Evolutionary conservation across 805 yeast genomes (phyloP).

Genomic region (Ogataea glucozyma): DNA sequence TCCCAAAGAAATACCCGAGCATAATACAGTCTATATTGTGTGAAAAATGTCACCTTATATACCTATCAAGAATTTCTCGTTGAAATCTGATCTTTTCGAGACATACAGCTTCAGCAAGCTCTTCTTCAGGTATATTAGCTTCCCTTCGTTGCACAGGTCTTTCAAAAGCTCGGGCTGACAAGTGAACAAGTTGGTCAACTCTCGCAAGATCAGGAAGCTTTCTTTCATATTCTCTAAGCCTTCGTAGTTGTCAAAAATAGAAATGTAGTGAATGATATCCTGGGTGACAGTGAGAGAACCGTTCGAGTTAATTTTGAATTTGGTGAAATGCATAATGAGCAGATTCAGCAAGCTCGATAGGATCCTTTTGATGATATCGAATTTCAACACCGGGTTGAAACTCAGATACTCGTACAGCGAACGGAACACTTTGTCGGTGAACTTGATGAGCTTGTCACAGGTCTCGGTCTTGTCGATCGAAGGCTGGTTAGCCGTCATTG

Average conservation of each 20-base stretch:
- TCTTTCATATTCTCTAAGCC: slow-evolving; percentile 54
- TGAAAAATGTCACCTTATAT: slow-evolving; percentile 16
- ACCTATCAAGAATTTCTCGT: slow-evolving; percentile 42
- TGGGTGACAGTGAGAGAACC: slow-evolving; percentile 84
- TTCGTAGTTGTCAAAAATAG: slow-evolving; percentile 27
- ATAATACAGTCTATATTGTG: not conserved
- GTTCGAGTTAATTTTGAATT: slow-evolving; percentile 70
- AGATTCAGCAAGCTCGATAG: slow-evolving; percentile 42
- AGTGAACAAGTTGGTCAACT: slow-evolving; percentile 79
- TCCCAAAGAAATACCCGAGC: not conserved
- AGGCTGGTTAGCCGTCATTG: slow-evolving; percentile 34
- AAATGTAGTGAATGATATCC: slow-evolving; percentile 76
- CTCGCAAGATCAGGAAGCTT: slow-evolving; percentile 53
- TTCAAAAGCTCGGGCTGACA: slow-evolving; percentile 79
- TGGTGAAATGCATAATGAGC: slow-evolving; percentile 70
- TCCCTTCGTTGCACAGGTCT: slow-evolving; percentile 81
- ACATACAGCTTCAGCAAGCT: slow-evolving; percentile 64
- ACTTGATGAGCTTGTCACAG: slow-evolving; percentile 61
- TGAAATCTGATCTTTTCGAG: slow-evolving; percentile 68
- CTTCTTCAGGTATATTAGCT: slow-evolving; percentile 64
- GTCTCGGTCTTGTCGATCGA: slow-evolving; percentile 62
- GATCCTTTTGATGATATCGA: slow-evolving; percentile 25
- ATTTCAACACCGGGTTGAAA: slow-evolving; percentile 26
- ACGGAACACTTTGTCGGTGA: slow-evolving; percentile 39
- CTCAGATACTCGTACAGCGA: slow-evolving; percentile 40